These are phyloP conservation scores for Quercus suber DNA, from an alignment of 306 rosid genomes.

Conservation along the genomic window DNA sequence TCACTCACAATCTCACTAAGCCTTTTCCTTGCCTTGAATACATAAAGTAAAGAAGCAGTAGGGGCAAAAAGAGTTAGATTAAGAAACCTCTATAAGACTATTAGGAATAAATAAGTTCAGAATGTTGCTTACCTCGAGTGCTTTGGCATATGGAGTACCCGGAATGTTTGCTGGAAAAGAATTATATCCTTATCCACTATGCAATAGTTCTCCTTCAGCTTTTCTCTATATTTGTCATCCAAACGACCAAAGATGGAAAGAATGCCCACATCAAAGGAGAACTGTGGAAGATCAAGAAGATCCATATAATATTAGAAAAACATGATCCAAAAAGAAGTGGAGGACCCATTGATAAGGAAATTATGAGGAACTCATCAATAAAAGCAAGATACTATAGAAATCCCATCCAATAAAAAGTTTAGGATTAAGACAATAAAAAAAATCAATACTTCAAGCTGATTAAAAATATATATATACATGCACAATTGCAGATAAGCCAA, in stretches of 20 bases:
- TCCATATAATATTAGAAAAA: conserved; percentile 1
- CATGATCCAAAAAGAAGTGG: conserved; percentile 12
- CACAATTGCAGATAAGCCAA: background rate
- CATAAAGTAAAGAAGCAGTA: conserved; percentile 1
- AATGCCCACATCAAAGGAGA: conserved; percentile 72
- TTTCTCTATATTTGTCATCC: conserved; percentile 48
- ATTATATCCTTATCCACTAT: conserved; percentile 78
- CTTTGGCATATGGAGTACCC: conserved; percentile 75
- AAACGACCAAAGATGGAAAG: conserved; percentile 67
- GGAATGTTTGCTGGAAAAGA: conserved; percentile 69
- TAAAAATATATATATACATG: background rate
- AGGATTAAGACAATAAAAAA: conserved; percentile 17
- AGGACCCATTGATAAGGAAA: conserved; percentile 26
- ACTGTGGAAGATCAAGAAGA: conserved; percentile 41
- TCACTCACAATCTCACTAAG: conserved; percentile 59
- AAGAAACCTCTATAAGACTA: background rate
- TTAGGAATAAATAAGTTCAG: background rate
- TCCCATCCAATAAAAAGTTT: conserved; percentile 8
- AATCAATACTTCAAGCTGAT: background rate
- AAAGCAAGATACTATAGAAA: conserved; percentile 25
- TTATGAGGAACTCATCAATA: conserved; percentile 21
- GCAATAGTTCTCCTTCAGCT: conserved; percentile 65
- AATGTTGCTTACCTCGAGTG: conserved; percentile 55
- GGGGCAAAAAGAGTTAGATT: conserved; percentile 5
- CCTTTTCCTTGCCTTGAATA: conserved; percentile 64